Evolutionary conservation across 164 flowering plant species (phyloP).

Genomic region (Vitis rupestris): DNA sequence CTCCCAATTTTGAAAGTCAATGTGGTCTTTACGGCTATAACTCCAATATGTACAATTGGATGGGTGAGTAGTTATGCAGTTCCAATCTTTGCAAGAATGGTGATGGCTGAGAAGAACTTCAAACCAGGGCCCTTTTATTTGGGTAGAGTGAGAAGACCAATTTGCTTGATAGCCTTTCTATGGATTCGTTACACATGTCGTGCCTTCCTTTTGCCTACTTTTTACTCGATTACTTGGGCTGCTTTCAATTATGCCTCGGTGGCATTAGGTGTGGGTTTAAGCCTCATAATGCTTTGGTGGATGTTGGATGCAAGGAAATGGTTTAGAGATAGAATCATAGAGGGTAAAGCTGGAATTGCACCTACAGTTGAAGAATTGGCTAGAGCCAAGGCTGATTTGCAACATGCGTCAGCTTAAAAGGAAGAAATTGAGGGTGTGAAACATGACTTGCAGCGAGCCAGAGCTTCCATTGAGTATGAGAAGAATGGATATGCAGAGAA

Average conservation of each 20-base stretch:
- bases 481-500: too few relatives aligned
- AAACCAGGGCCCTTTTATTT: conserved; percentile 62
- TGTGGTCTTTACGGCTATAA: conserved; percentile 67
- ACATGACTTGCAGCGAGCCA: too few relatives aligned
- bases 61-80: conserved; percentile 86
- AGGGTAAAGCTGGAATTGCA: too few relatives aligned
- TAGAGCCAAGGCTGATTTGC: too few relatives aligned
- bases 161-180: conserved; percentile 64
- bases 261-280: conserved; percentile 45
- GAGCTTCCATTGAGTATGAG: too few relatives aligned
- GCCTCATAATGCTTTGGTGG: conserved; percentile 72
- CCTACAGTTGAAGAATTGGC: too few relatives aligned
- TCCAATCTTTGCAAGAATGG: conserved; percentile 71
- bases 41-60: conserved; percentile 62
- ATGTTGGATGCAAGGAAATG: conserved; percentile 66
- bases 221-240: conserved; percentile 54
- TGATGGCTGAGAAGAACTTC: conserved; percentile 59
- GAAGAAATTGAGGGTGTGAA: too few relatives aligned
- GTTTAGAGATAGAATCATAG: conserved; percentile 28
- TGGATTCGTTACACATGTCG: conserved; percentile 76
- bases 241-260: conserved; percentile 71
- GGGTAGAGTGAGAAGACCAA: conserved; percentile 56
- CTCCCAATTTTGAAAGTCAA: conserved; percentile 65
- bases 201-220: conserved; percentile 58
- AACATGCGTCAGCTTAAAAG: too few relatives aligned